Conservation (phyloP, 2,329 filamentous ascomycete species). For the Ciborinia camelliae region DNA sequence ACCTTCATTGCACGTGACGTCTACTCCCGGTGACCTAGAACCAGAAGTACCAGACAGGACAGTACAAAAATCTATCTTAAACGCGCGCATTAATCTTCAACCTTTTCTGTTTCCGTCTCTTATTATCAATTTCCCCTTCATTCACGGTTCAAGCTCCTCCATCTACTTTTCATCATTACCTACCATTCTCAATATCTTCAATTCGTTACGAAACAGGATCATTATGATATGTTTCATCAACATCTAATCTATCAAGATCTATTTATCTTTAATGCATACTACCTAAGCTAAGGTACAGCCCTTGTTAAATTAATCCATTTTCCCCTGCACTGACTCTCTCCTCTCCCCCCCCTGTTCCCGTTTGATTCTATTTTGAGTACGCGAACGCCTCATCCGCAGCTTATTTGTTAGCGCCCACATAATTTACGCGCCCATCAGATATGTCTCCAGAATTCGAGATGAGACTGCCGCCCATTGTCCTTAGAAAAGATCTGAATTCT, state of each 20-base stretch:
- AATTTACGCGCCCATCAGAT: conserved; percentile 18
- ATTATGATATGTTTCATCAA: conserved; percentile 13
- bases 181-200: conserved; percentile 13
- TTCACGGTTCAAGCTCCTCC: not conserved
- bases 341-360: conserved; percentile 3
- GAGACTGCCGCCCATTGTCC: conserved; percentile 22
- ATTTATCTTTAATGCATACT: not conserved
- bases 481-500: conserved; percentile 1
- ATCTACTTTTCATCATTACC: not conserved
- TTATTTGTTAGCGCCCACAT: conserved; percentile 19
- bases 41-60: not conserved
- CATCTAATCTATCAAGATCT: conserved; percentile 11
- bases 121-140: too few species aligned
- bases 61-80: too few species aligned
- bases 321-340: not conserved
- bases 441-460: conserved; percentile 17
- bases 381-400: conserved; percentile 19
- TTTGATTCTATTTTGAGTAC: conserved; percentile 19
- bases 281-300: not conserved
- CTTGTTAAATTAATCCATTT: not conserved
- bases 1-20: conserved; percentile 3
- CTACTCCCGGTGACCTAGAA: too few species aligned
- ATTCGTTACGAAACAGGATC: conserved; percentile 15
- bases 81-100: conserved; percentile 11
- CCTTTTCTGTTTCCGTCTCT: not conserved